Base-by-base conservation (phyloP, 2,329 filamentous ascomycete species). In the Chaetomiaceae sp. region DNA sequence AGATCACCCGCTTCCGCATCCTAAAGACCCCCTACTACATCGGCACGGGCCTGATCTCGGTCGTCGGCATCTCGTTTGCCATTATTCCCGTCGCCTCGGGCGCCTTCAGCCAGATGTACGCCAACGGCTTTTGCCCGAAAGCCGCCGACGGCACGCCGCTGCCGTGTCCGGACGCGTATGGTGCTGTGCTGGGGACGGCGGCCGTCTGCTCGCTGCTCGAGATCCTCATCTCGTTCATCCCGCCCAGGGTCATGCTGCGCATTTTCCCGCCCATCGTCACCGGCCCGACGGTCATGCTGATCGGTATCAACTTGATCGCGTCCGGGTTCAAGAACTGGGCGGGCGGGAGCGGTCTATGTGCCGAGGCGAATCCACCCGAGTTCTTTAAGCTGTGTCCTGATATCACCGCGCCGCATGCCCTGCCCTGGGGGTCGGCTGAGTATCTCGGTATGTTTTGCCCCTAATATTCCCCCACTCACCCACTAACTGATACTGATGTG, bases 381-480 rank as follows among this genome's bases (percentile, higher is more conserved):
- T 78, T 82, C 60, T 89, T 81, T 67, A 75, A 76, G 6, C 69
- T 80, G 5, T 94, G 88, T 63, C 87, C 87, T 1, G 75, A 79
- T 60, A 82, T 86, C 58, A 72, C 73, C 22, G 88, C 88, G 1
- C 87, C 88, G 1, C 84, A 85, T 54, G 78, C 88, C 14, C 75
- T 92, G 1, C 84, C 81, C 0, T 94, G 89, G 89, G 89, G 88
- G 3, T 84, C 83, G 34, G 81, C 88, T 1, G 85, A 94, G 68
- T 90, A 87, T 61, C 81, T 94, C 5, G 89, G 84, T 51, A 50
- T 46, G 66, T 50, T 4, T 12, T 9, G 19, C 29, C 14, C 19
- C 8, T 5, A 23, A 25, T 12, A 6, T 6, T 11, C 9, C 4
- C 27, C 3, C 9, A 3, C 14, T 31, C 3, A 3, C 9, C 14